Conservation (phyloP, 495 filamentous ascomycete genomes). For the Mycothermus thermophilus region DNA sequence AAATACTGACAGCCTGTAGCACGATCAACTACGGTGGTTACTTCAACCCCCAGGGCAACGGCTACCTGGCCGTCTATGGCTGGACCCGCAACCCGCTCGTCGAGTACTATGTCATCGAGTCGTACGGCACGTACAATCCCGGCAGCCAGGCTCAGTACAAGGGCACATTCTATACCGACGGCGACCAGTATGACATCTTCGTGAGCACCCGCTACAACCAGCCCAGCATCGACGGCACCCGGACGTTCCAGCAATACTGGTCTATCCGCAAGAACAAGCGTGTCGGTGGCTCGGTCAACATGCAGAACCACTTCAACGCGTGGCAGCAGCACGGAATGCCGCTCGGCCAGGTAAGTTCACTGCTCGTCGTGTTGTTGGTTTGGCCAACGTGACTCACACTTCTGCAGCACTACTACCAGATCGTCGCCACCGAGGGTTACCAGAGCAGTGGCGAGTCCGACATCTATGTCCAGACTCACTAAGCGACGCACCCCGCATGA, state of each 20-base stretch:
- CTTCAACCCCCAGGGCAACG: slow-evolving; percentile 20
- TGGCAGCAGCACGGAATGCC: slow-evolving; percentile 39
- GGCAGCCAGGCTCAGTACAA: slow-evolving; percentile 28
- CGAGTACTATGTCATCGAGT: slow-evolving; percentile 48
- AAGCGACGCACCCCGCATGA: too few species aligned
- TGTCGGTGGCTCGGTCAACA: slow-evolving; percentile 33
- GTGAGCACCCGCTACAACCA: slow-evolving; percentile 42
- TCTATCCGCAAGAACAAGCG: slow-evolving; percentile 36
- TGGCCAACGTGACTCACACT: too few species aligned
- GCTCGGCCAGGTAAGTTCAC: too few species aligned
- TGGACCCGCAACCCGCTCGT: slow-evolving; percentile 41
- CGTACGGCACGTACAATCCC: slow-evolving; percentile 41
- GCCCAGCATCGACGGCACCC: slow-evolving; percentile 40
- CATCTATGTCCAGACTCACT: slow-evolving; percentile 6
- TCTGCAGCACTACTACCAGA: slow-evolving; percentile 45
- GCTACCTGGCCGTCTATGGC: slow-evolving; percentile 43
- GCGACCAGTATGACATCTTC: slow-evolving; percentile 50
- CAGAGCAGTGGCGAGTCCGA: slow-evolving; percentile 26
- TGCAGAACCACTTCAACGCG: slow-evolving; percentile 47
- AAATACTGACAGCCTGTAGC: not conserved
- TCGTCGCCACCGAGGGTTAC: slow-evolving; percentile 44
- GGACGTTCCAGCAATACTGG: slow-evolving; percentile 45
- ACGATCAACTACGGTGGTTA: slow-evolving; percentile 21
- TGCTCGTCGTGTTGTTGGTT: too few species aligned
- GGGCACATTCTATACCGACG: slow-evolving; percentile 45